Evolutionary conservation across 2,329 filamentous ascomycete species (phyloP), one percentile per base, ranked within the genome.

Genomic region (Amauroascus verrucosus): DNA sequence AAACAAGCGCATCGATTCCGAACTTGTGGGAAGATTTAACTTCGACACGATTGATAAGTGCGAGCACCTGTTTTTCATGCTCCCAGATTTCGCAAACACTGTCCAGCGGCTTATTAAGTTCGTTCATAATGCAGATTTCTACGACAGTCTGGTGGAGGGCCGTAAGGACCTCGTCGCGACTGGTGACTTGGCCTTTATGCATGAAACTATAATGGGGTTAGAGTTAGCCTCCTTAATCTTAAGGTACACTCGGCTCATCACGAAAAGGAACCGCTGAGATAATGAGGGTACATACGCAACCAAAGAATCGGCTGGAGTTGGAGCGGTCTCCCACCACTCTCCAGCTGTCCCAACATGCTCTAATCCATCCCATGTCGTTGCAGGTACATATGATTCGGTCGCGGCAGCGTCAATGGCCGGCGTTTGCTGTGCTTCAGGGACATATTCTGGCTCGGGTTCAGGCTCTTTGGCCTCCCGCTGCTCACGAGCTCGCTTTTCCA

Each of bases 121-220:
- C 63, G 55, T 69, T 68, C 63, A 80, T 64, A 2, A 77, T 66
- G 56, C 75, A 74, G 3, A 80, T 65, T 61, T 84, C 80, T 4
- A 82, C 74, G 9, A 78, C 68, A 3, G 80, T 75, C 56, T 78
- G 74, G 57, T 79, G 77, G 38, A 83, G 71, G 30, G 75, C 70
- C 41, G 62, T 66, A 38, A 68, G 61, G 52, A 74, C 57, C 26
- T 70, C 63, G 6, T 67, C 62, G 8, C 60, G 59, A 51, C 72
- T 63, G 5, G 60, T 63, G 38, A 68, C 56, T 52, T 65, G 69
- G 38, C 68, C 63, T 38, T 60, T 57, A 9, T 68, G 63, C 54
- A 71, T 60, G 59, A 77, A 68, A 13, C 65, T 67, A 47, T 5
- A 38, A 38, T 9, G 20, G 11, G 6, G 30, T 49, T 33, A 49